Evolutionary conservation across 768 basidiomycete species (phyloP).

Genomic region (Panaeolus cyanescens): DNA sequence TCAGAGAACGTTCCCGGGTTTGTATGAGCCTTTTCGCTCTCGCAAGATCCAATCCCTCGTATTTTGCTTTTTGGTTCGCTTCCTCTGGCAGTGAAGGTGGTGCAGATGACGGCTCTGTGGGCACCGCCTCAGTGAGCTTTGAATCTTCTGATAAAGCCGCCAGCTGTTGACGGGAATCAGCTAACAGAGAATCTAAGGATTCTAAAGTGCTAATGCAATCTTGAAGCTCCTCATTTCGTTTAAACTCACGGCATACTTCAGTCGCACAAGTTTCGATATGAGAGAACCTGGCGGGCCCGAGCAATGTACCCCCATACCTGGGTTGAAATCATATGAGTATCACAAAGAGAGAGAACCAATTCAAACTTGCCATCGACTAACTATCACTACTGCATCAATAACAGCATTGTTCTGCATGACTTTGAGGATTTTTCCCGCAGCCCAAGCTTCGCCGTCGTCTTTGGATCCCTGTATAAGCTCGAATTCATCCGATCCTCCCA

Average conservation of each 20-base stretch:
- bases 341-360: background rate
- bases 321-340: background rate
- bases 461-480: constrained; percentile 60
- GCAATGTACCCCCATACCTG: constrained; percentile 82
- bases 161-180: constrained; percentile 51
- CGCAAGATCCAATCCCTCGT: constrained; percentile 55
- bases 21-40: constrained; percentile 69
- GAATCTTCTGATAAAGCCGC: constrained; percentile 20
- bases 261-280: constrained; percentile 77
- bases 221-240: constrained; percentile 65
- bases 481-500: constrained; percentile 77
- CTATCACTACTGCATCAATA: constrained; percentile 79
- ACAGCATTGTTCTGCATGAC: constrained; percentile 71
- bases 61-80: constrained; percentile 41
- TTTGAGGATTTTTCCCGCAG: constrained; percentile 59
- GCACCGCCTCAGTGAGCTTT: background rate
- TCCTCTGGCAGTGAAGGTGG: constrained; percentile 1
- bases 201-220: constrained; percentile 58
- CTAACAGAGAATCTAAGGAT: constrained; percentile 63
- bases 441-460: constrained; percentile 82
- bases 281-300: constrained; percentile 74
- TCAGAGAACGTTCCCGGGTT: constrained; percentile 71
- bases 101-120: background rate
- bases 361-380: constrained; percentile 67
- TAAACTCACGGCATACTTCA: constrained; percentile 75